Conservation (phyloP, 2,329 filamentous ascomycete species). For the Xylariaceae sp. region DNA sequence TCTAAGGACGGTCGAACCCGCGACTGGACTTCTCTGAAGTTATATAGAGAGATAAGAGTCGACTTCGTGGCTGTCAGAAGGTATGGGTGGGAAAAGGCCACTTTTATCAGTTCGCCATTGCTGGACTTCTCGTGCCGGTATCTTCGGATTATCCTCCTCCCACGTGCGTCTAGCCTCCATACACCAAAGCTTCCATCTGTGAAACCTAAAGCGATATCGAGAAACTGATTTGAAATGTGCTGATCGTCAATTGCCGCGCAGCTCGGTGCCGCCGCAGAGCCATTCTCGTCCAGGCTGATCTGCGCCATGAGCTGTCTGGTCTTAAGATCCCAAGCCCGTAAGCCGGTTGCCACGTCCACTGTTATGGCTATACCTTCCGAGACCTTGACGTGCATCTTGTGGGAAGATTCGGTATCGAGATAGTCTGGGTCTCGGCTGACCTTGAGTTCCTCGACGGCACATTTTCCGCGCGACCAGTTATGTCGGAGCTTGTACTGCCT, state of each 20-base stretch:
- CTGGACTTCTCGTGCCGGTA: slow-evolving; percentile 60
- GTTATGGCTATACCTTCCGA: slow-evolving; percentile 74
- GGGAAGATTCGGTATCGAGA: slow-evolving; percentile 31
- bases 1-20: neutral
- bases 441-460: slow-evolving; percentile 72
- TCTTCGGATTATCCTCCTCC: slow-evolving; percentile 38
- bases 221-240: slow-evolving; percentile 33
- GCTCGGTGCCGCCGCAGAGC: slow-evolving; percentile 41
- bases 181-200: slow-evolving; percentile 66
- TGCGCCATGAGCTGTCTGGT: slow-evolving; percentile 57
- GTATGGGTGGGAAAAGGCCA: slow-evolving; percentile 72
- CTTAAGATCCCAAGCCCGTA: slow-evolving; percentile 75
- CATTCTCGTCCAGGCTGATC: slow-evolving; percentile 27
- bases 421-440: slow-evolving; percentile 20
- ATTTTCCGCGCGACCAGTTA: slow-evolving; percentile 85
- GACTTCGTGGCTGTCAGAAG: slow-evolving; percentile 72
- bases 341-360: slow-evolving; percentile 62
- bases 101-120: slow-evolving; percentile 62
- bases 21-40: slow-evolving; percentile 40
- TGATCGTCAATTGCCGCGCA: slow-evolving; percentile 63
- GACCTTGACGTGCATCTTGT: slow-evolving; percentile 70
- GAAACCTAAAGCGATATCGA: slow-evolving; percentile 67
- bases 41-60: slow-evolving; percentile 73
- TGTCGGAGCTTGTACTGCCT: slow-evolving; percentile 80
- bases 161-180: slow-evolving; percentile 54